Percentiles rank a stretch among this genome's conserved stretches.
Conservation (phyloP, 164 flowering plant species). For the Macadamia integrifolia region DNA sequence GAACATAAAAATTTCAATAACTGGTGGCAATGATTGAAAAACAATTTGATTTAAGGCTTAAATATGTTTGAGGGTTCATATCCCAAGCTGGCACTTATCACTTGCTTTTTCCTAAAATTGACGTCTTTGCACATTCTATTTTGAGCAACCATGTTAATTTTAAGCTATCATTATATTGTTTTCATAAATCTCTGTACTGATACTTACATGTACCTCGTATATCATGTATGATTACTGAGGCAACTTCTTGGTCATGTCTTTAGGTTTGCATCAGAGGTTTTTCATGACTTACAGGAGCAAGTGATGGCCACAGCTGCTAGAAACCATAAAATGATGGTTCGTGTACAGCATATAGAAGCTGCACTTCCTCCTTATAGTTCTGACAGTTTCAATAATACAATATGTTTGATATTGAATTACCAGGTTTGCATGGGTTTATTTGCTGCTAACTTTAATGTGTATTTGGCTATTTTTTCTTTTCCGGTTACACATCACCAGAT, state of each 20-base stretch:
- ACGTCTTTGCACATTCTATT: not conserved
- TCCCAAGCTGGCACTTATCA: too few species aligned
- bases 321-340: slow-evolving; percentile 65
- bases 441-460: too few species aligned
- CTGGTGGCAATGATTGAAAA: too few species aligned
- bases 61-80: too few species aligned
- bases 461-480: too few species aligned
- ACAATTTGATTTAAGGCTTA: too few species aligned
- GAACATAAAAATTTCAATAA: too few species aligned
- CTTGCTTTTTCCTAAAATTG: not conserved
- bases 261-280: slow-evolving; percentile 95
- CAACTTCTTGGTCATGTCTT: slow-evolving; percentile 11
- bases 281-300: slow-evolving; percentile 92
- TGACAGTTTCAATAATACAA: not conserved
- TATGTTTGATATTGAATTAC: too few species aligned
- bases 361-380: slow-evolving; percentile 46
- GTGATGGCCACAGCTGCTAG: slow-evolving; percentile 67
- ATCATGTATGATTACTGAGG: slow-evolving; percentile 11
- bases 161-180: not conserved
- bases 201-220: not conserved
- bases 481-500: too few species aligned
- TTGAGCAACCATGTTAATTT: not conserved
- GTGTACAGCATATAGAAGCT: slow-evolving; percentile 66
- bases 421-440: not conserved
- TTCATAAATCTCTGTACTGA: not conserved